These are phyloP conservation scores for Sporothrix sp. DNA, from an alignment of 2,329 filamentous ascomycete genomes.

Conservation along the genomic window DNA sequence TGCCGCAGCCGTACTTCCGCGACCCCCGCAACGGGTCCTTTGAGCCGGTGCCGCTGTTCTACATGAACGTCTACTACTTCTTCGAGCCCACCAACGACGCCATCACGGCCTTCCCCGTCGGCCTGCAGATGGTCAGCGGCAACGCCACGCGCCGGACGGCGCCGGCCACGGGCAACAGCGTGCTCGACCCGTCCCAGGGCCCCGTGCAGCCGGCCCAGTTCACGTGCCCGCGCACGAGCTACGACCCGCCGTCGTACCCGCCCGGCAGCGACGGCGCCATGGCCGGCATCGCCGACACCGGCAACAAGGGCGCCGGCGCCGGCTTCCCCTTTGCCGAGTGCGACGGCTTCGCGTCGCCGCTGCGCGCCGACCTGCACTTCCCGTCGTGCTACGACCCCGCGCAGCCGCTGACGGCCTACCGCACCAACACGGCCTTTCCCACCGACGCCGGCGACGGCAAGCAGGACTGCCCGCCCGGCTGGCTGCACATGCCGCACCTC, in stretches of 20 bases:
- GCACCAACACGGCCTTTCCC: constrained; percentile 59
- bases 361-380: constrained; percentile 60
- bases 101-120: constrained; percentile 58
- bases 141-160: constrained; percentile 48
- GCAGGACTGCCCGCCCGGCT: constrained; percentile 45
- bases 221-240: constrained; percentile 48
- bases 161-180: constrained; percentile 39
- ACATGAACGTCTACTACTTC: constrained; percentile 71
- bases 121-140: constrained; percentile 62
- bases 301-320: constrained; percentile 45
- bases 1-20: constrained; percentile 59
- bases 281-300: constrained; percentile 45
- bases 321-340: constrained; percentile 65
- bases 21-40: constrained; percentile 53
- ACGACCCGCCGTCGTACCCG: constrained; percentile 43
- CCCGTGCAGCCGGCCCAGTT: constrained; percentile 46
- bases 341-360: constrained; percentile 50
- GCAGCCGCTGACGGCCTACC: constrained; percentile 48
- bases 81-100: constrained; percentile 56
- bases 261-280: constrained; percentile 42
- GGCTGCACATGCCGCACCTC: constrained; percentile 45
- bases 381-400: constrained; percentile 64
- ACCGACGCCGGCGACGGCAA: constrained; percentile 33
- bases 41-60: constrained; percentile 57
- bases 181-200: constrained; percentile 43